Evolutionary conservation across 306 rosid genomes (phyloP).

Genomic region (Pueraria montana): DNA sequence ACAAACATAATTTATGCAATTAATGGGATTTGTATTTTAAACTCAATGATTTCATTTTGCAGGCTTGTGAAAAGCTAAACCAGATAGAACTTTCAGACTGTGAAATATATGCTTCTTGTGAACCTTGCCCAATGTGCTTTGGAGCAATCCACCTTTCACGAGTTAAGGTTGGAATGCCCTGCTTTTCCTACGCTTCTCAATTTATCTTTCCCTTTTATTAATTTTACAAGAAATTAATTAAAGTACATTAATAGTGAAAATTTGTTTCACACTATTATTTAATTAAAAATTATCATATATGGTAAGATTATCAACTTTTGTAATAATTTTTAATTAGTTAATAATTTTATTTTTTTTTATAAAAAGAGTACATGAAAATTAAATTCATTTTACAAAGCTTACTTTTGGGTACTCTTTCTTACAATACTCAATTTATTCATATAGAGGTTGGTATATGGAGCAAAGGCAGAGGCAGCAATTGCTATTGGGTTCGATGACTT

Average conservation of each 20-base stretch:
- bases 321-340: not conserved
- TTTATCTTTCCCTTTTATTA: not conserved
- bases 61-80: slow-evolving; percentile 96
- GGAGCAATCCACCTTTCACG: slow-evolving; percentile 99
- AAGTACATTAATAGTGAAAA: not conserved
- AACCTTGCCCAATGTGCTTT: slow-evolving; percentile 99
- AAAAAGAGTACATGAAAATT: too few species aligned
- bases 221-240: not conserved
- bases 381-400: not conserved
- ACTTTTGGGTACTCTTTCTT: not conserved
- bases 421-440: not conserved
- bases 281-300: not conserved
- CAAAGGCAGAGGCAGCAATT: slow-evolving; percentile 97
- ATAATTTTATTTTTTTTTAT: too few species aligned
- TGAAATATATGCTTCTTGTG: slow-evolving; percentile 94
- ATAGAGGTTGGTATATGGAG: slow-evolving; percentile 97
- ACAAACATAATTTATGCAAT: not conserved
- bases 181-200: not conserved
- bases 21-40: not conserved
- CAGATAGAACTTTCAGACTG: slow-evolving; percentile 90
- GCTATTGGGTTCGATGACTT: slow-evolving; percentile 97
- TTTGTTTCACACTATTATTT: not conserved
- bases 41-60: slow-evolving; percentile 10
- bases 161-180: slow-evolving; percentile 70
- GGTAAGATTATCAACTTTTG: too few species aligned